phyloP scores from a whole-genome alignment of 1,139 yeast species.

The Hansenula sp. region DNA sequence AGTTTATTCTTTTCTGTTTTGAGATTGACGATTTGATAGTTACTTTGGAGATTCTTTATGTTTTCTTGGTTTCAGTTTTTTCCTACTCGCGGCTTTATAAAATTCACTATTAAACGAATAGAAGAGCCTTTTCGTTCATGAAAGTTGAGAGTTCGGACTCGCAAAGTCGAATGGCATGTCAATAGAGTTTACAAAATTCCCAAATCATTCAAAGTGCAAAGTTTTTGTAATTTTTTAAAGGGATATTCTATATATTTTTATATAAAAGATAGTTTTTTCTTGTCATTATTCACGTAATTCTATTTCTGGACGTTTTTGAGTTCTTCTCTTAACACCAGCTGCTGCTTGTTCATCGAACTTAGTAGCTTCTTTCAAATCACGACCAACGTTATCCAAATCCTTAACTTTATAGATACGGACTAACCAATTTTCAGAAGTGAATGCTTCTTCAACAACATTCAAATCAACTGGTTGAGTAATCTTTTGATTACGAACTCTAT shows the following conservation, averaged over 20 bases:
- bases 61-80: too few relatives aligned
- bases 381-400: constrained; percentile 82
- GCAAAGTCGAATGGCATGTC: too few relatives aligned
- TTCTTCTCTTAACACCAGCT: constrained; percentile 37
- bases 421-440: constrained; percentile 94
- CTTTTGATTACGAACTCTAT: constrained; percentile 85
- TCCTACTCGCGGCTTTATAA: too few relatives aligned
- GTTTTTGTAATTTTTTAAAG: not conserved
- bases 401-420: constrained; percentile 93
- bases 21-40: too few relatives aligned
- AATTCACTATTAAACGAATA: too few relatives aligned
- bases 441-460: constrained; percentile 87
- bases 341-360: constrained; percentile 36
- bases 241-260: too few relatives aligned
- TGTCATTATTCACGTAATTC: constrained; percentile 36
- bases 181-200: too few relatives aligned
- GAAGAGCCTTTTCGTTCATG: too few relatives aligned
- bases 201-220: too few relatives aligned
- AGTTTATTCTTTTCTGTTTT: too few relatives aligned
- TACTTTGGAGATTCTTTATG: too few relatives aligned
- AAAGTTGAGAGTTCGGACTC: too few relatives aligned
- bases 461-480: constrained; percentile 63
- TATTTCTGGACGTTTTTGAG: constrained; percentile 51
- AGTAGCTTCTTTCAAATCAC: constrained; percentile 55
- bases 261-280: not conserved